phyloP scores from a whole-genome alignment of 257 asterid genomes.

The Buddleja alternifolia region DNA sequence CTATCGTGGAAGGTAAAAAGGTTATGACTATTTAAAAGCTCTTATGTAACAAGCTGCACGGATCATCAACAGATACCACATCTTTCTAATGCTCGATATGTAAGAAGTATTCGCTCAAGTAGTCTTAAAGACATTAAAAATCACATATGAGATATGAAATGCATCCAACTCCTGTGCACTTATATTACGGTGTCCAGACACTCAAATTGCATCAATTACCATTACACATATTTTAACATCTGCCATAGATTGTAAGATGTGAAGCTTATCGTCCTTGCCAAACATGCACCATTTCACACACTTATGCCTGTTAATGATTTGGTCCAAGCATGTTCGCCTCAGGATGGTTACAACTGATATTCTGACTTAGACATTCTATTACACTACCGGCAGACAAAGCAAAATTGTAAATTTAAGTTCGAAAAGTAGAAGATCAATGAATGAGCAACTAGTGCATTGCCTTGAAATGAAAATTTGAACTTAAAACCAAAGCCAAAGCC shows the following conservation, averaged over 20 bases:
- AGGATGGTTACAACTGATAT: neutral
- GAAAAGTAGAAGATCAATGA: too few relatives aligned
- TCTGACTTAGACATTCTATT: neutral
- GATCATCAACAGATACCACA: neutral
- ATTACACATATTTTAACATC: neutral
- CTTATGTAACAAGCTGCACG: neutral
- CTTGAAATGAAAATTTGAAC: neutral
- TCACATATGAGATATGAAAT: neutral
- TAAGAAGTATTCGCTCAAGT: neutral
- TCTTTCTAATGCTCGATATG: neutral
- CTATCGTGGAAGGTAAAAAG: constrained; percentile 15
- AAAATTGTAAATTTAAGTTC: too few relatives aligned
- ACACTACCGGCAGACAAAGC: too few relatives aligned
- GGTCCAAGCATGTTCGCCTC: neutral
- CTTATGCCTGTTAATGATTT: neutral
- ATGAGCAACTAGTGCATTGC: neutral
- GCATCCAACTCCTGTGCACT: neutral
- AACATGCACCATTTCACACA: constrained; percentile 1
- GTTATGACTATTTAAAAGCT: too few relatives aligned
- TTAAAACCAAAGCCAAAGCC: neutral
- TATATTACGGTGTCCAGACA: neutral
- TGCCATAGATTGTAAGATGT: neutral
- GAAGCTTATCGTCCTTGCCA: neutral
- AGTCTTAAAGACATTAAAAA: neutral
- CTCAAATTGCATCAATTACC: constrained; percentile 10